phyloP scores from a whole-genome alignment of 106 monocot genomes.

The Vanilla planifolia region DNA sequence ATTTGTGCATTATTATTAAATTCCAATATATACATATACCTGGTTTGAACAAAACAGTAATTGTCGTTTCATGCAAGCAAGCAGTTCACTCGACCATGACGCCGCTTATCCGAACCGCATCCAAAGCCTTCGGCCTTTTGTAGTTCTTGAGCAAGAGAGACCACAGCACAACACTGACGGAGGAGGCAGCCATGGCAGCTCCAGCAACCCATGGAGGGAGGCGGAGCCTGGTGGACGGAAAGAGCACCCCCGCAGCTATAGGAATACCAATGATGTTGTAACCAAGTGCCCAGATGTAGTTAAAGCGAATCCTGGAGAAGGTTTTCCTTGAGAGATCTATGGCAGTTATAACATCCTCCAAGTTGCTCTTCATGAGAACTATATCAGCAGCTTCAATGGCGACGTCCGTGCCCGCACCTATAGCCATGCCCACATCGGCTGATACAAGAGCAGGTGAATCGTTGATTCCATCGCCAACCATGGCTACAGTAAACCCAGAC shows the following conservation, averaged over 20 bases:
- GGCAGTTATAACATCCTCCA: slow-evolving; percentile 89
- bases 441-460: slow-evolving; percentile 87
- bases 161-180: slow-evolving; percentile 81
- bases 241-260: slow-evolving; percentile 81
- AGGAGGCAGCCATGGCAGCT: slow-evolving; percentile 92
- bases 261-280: slow-evolving; percentile 93
- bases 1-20: too few species aligned
- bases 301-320: slow-evolving; percentile 68
- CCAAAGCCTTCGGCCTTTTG: slow-evolving; percentile 58
- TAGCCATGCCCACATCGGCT: slow-evolving; percentile 91
- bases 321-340: slow-evolving; percentile 88
- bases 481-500: slow-evolving; percentile 74
- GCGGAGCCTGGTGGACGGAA: slow-evolving; percentile 57
- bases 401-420: slow-evolving; percentile 87
- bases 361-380: slow-evolving; percentile 94
- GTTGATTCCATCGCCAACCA: slow-evolving; percentile 97
- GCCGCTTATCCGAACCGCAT: slow-evolving; percentile 34
- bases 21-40: too few species aligned
- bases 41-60: too few species aligned
- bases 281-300: slow-evolving; percentile 88
- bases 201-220: slow-evolving; percentile 90
- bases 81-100: slow-evolving; percentile 39
- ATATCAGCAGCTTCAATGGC: slow-evolving; percentile 96
- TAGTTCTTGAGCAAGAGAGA: slow-evolving; percentile 79
- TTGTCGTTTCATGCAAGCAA: slow-evolving; percentile 7